Evolutionary conservation across 192 early-diverging fungal genomes (phyloP).

Genomic region (Phycomyces nitens): DNA sequence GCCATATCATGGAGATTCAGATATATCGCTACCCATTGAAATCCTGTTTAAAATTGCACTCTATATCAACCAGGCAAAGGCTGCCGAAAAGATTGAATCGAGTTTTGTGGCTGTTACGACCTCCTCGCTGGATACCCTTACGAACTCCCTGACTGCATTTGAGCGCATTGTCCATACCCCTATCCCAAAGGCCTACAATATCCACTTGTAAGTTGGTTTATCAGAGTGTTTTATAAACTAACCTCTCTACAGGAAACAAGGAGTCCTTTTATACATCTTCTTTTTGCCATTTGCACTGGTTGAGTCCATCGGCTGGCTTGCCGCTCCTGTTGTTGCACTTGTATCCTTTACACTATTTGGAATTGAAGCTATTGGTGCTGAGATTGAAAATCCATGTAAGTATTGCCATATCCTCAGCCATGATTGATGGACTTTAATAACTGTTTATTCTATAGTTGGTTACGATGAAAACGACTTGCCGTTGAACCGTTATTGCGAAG

Average conservation of each 20-base stretch:
- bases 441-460: constrained; percentile 37
- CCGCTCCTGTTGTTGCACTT: constrained; percentile 59
- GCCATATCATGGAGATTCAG: constrained; percentile 41
- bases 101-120: constrained; percentile 34
- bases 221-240: neutral
- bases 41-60: constrained; percentile 44
- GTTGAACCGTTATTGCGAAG: constrained; percentile 49
- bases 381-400: constrained; percentile 81
- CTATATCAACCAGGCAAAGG: constrained; percentile 39
- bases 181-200: constrained; percentile 72
- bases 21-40: constrained; percentile 50
- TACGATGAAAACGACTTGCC: constrained; percentile 57
- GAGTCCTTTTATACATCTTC: constrained; percentile 55
- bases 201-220: constrained; percentile 55
- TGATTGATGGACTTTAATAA: constrained; percentile 36
- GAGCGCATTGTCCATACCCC: constrained; percentile 73
- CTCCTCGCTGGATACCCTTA: constrained; percentile 44
- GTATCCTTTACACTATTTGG: constrained; percentile 71
- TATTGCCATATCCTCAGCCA: neutral
- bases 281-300: constrained; percentile 62
- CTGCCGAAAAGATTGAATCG: constrained; percentile 36
- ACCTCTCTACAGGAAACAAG: constrained; percentile 50
- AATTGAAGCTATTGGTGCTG: constrained; percentile 69
- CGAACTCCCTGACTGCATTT: constrained; percentile 57
- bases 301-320: constrained; percentile 35